Base-by-base conservation (phyloP, 2,329 filamentous ascomycete genomes). In the Ceratocystis huliohia region DNA sequence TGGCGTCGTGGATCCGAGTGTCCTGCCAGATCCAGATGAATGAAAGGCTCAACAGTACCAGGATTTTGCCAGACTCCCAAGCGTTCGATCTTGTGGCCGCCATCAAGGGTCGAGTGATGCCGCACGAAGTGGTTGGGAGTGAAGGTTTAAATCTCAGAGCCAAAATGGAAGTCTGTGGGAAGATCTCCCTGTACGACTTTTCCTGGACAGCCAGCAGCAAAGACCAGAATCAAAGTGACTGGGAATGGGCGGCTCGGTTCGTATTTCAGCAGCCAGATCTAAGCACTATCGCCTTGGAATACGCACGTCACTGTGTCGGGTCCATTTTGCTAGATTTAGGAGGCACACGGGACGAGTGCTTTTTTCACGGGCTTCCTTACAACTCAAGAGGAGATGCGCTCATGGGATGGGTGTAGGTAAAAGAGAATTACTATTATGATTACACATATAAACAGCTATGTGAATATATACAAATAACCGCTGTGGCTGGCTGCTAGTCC, bases 161-260 rank as follows among this genome's bases (percentile, higher is more conserved):
- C 20, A 67, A 67, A 30, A 65, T 67, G 66, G 61, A 48, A 30
- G 63, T 67, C 22, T 67, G 66, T 57, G 66, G 66, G 8, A 59
- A 64, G 17, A 67, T 67, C 45, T 56, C 48, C 7, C 45, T 61
- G 28, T 67, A 61, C 22, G 44, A 67, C 61, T 67, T 67, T 45
- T 30, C 37, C 37, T 67, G 66, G 66, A 53, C 56, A 22, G 53
- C 45, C 13, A 33, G 61, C 25, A 17, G 28, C 37, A 41, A 15
- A 41, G 37, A 41, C 3, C 37, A 41, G 37, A 5, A 62, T 8
- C 15, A 44, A 8, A 65, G 53, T 20, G 53, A 67, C 5, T 67
- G 66, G 66, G 66, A 67, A 13, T 67, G 66, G 66, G 6, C 44
- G 5, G 63, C 63, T 13, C 57, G 46, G 33, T 62, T 67, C 33